Base-by-base conservation (phyloP, 2,329 filamentous ascomycete species). In the Neopestalotiopsis clavispora region DNA sequence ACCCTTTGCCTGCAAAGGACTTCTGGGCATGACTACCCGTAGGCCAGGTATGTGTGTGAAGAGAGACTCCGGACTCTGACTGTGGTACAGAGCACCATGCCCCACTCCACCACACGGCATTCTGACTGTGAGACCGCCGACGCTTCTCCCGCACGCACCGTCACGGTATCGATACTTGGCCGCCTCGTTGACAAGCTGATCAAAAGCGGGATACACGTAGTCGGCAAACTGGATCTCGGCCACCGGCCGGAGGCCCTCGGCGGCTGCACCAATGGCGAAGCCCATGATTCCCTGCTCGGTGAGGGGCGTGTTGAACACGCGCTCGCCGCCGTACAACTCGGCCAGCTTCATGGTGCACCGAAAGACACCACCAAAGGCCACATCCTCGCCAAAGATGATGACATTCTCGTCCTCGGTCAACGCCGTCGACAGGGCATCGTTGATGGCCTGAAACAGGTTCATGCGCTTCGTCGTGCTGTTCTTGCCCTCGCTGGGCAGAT, bases 171-270 rank as follows among this genome's bases (percentile, higher is more conserved):
- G 87, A 76, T 93, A 92, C 81, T 97, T 97, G 70, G 94, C 93
- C 0, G 93, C 94, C 81, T 98, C 94, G 76, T 97, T 97, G 76
- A 97, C 94, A 40, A 98, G 87, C 83, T 98, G 94, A 77, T 98
- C 94, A 75, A 97, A 97, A 0, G 95, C 94, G 2, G 95, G 95
- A 78, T 91, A 97, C 67, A 97, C 91, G 78, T 98, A 98, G 78
- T 98, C 95, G 69, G 95, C 95, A 77, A 98, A 98, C 79, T 98
- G 95, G 67, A 98, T 94, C 83, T 99, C 96, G 0, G 95, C 95
- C 30, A 98, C 89, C 0, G 96, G 94, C 68, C 92, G 92, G 92
- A 97, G 94, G 30, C 95, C 95, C 82, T 97, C 92, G 6, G 94
- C 93, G 0, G 95, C 95, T 45, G 91, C 90, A 2, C 96, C 96